These are phyloP conservation scores for Kalanchoe fedtschenkoi DNA, from an alignment of 164 flowering plant species.

Conservation along the genomic window DNA sequence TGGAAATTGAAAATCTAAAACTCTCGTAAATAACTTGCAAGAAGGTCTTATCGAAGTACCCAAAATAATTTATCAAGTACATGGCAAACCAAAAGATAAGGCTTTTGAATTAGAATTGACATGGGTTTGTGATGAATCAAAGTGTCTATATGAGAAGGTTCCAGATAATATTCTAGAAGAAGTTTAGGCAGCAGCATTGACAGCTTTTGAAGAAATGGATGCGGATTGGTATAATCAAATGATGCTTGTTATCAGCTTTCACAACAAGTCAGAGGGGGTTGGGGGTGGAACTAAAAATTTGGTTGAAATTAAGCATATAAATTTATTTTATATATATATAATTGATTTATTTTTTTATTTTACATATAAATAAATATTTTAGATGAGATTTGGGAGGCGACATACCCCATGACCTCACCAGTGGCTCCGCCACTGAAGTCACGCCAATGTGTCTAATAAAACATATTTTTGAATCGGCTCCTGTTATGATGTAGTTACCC, in stretches of 20 bases:
- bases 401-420: too few relatives aligned
- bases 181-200: slow-evolving; percentile 30
- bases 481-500: too few relatives aligned
- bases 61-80: slow-evolving; percentile 78
- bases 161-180: slow-evolving; percentile 31
- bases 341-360: too few relatives aligned
- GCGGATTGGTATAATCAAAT: slow-evolving; percentile 18
- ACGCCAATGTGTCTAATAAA: too few relatives aligned
- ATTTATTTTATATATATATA: too few relatives aligned
- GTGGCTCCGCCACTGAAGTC: too few relatives aligned
- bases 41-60: slow-evolving; percentile 88
- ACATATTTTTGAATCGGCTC: too few relatives aligned
- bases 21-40: slow-evolving; percentile 81
- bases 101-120: slow-evolving; percentile 93
- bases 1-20: slow-evolving; percentile 92
- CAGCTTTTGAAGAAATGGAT: slow-evolving; percentile 41
- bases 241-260: neutral
- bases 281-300: too few relatives aligned
- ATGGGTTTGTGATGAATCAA: slow-evolving; percentile 98
- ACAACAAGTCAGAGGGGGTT: too few relatives aligned
- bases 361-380: too few relatives aligned
- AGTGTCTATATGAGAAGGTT: slow-evolving; percentile 70
- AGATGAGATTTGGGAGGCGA: too few relatives aligned
- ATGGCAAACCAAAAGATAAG: slow-evolving; percentile 97
- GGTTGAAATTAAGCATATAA: too few relatives aligned